Evolutionary conservation across 371 early-diverging fungal genomes (phyloP).

Genomic region (Mucor sp.): DNA sequence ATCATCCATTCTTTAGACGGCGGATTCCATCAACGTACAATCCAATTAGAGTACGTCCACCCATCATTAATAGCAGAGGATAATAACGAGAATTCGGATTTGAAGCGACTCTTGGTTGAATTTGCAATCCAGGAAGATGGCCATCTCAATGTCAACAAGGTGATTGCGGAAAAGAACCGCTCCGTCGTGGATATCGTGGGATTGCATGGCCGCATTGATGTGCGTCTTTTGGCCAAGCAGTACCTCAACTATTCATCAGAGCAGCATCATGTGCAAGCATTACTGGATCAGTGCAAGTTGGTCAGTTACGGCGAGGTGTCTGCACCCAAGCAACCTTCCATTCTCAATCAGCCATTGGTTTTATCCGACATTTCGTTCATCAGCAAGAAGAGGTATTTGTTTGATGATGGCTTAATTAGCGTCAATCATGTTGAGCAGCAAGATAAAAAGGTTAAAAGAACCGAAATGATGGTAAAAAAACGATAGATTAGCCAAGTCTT

Average conservation of each 20-base stretch:
- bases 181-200: constrained; percentile 29
- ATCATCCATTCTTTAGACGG: constrained; percentile 4
- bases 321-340: constrained; percentile 17
- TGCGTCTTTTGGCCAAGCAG: constrained; percentile 33
- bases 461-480: constrained; percentile 30
- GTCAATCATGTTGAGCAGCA: constrained; percentile 37
- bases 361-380: constrained; percentile 33
- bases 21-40: constrained; percentile 27
- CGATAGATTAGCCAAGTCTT: neutral
- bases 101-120: constrained; percentile 31
- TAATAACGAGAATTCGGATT: neutral
- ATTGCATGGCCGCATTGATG: constrained; percentile 31
- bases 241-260: constrained; percentile 10
- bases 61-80: constrained; percentile 6
- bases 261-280: neutral
- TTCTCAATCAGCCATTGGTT: constrained; percentile 17
- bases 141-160: constrained; percentile 15
- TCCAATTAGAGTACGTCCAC: constrained; percentile 34
- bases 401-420: constrained; percentile 23
- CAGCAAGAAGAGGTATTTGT: constrained; percentile 29
- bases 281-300: constrained; percentile 21
- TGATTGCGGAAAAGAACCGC: constrained; percentile 31
- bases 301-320: constrained; percentile 33
- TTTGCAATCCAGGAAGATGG: constrained; percentile 33
- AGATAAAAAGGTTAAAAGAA: constrained; percentile 25